These are phyloP conservation scores for Haplosporangium sp. DNA, from an alignment of 371 early-diverging fungal genomes.

Conservation along the genomic window DNA sequence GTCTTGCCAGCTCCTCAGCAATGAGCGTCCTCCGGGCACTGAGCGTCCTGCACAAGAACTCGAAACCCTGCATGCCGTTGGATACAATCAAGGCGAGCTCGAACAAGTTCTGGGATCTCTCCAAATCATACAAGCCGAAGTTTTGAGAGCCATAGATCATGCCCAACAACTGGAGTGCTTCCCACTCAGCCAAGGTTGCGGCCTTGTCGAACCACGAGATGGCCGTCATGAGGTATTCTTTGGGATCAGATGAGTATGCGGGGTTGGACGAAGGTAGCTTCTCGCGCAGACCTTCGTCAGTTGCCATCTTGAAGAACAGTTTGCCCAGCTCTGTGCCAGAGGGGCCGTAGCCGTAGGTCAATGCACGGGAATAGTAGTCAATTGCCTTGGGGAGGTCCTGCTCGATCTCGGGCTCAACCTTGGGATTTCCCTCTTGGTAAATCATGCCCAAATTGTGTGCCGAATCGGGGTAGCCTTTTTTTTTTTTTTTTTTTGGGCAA, in stretches of 20 bases:
- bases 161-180: conserved; percentile 68
- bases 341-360: conserved; percentile 66
- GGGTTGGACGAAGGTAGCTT: conserved; percentile 23
- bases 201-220: conserved; percentile 69
- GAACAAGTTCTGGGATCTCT: conserved; percentile 68
- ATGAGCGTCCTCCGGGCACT: conserved; percentile 65
- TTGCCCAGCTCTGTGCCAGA: conserved; percentile 59
- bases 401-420: conserved; percentile 57
- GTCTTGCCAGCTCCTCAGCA: conserved; percentile 58
- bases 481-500: neutral
- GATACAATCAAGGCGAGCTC: conserved; percentile 64
- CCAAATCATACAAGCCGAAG: conserved; percentile 69
- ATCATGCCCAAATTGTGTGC: conserved; percentile 71
- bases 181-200: conserved; percentile 65
- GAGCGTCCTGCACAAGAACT: conserved; percentile 63
- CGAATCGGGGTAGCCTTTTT: conserved; percentile 67
- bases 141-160: conserved; percentile 71
- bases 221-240: conserved; percentile 66
- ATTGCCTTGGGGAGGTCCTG: conserved; percentile 58
- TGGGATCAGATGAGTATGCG: conserved; percentile 53
- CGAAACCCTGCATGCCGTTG: conserved; percentile 66
- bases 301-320: conserved; percentile 34
- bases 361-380: conserved; percentile 62
- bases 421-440: conserved; percentile 62
- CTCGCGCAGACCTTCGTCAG: conserved; percentile 30